A percentile compares a stretch with the other conserved stretches of the same genome.
phyloP scores from a whole-genome alignment of 2,329 filamentous ascomycete species.

The Pestalotiopsis fici region DNA sequence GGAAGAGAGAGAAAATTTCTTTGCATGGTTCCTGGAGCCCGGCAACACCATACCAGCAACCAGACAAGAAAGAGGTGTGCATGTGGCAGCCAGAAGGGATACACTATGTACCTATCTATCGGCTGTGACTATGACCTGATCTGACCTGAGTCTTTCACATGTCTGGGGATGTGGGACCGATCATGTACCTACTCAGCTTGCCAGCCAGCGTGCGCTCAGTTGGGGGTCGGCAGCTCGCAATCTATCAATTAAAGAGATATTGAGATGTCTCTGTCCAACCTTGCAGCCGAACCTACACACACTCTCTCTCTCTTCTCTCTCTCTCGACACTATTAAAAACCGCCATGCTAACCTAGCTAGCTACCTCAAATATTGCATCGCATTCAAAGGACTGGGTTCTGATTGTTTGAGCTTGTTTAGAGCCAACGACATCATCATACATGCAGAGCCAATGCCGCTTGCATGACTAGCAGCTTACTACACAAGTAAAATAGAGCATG shows the following conservation, averaged over 20 bases:
- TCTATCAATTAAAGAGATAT: background rate
- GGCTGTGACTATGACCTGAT: too few relatives aligned
- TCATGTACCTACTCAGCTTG: too few relatives aligned
- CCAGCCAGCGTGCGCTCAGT: background rate
- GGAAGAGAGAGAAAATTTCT: background rate
- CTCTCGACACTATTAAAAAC: too few relatives aligned
- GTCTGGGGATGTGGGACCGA: too few relatives aligned
- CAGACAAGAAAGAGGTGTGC: too few relatives aligned
- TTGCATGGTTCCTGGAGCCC: too few relatives aligned
- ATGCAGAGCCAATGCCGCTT: background rate
- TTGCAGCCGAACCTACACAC: background rate
- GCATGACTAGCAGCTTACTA: background rate
- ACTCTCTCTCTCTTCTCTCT: too few relatives aligned
- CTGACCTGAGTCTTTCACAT: too few relatives aligned
- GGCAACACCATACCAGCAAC: too few relatives aligned
- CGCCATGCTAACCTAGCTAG: background rate
- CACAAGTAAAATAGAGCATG: background rate
- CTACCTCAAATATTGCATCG: background rate
- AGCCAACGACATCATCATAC: conserved; percentile 1
- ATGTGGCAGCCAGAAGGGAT: too few relatives aligned
- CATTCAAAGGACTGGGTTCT: background rate
- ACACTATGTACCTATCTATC: too few relatives aligned
- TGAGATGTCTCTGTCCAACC: background rate
- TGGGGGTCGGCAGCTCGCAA: background rate
- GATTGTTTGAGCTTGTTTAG: background rate